Conservation (phyloP, 148 eudicot species). For the Selenicereus undatus region DNA sequence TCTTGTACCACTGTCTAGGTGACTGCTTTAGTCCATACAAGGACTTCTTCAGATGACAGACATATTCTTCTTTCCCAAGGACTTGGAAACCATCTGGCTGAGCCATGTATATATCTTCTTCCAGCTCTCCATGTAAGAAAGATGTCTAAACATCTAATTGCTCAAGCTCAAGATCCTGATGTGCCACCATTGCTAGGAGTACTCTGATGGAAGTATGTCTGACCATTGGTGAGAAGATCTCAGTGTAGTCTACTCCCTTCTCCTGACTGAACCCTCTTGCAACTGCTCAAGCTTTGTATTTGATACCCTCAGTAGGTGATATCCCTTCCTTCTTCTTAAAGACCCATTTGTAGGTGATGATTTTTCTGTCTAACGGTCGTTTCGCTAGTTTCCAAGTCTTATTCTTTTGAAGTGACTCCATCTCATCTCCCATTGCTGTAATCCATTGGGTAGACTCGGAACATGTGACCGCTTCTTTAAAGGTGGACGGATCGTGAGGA, state of each 20-base stretch:
- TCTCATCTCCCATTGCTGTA: conserved; percentile 14
- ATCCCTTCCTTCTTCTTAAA: too few relatives aligned
- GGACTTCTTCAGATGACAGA: too few relatives aligned
- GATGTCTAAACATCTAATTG: not conserved
- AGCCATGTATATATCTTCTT: not conserved
- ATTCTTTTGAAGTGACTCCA: too few relatives aligned
- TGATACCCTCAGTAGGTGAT: too few relatives aligned
- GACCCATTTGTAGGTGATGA: too few relatives aligned
- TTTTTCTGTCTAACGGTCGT: not conserved
- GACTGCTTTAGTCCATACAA: too few relatives aligned
- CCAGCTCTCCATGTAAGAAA: too few relatives aligned
- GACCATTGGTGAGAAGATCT: too few relatives aligned
- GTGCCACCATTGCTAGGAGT: not conserved
- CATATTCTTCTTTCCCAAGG: not conserved
- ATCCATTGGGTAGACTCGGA: not conserved
- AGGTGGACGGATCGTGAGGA: conserved; percentile 9
- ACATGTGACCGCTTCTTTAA: not conserved
- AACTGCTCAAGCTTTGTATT: not conserved
- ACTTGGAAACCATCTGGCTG: conserved; percentile 3
- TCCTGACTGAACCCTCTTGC: too few relatives aligned
- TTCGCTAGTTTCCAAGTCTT: conserved; percentile 4
- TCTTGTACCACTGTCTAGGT: too few relatives aligned
- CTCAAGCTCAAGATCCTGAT: not conserved
- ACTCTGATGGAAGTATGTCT: conserved; percentile 1
- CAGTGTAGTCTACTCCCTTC: too few relatives aligned